phyloP scores from a whole-genome alignment of 371 early-diverging fungal species.

The Apophysomyces ossiformis region DNA sequence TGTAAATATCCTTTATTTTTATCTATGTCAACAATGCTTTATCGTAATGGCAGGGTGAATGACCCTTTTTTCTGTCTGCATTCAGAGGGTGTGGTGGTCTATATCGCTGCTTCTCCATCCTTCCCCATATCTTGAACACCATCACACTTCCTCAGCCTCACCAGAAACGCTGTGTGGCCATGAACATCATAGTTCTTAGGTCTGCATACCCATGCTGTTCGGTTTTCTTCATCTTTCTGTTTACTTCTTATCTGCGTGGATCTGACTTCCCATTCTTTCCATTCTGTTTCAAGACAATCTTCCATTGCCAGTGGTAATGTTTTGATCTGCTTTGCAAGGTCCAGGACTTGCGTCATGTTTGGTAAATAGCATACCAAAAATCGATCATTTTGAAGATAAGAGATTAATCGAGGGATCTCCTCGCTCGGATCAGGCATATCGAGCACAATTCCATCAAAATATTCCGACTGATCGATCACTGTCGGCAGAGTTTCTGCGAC shows the following conservation, averaged over 20 bases:
- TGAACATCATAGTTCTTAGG: constrained; percentile 61
- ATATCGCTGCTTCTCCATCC: no score
- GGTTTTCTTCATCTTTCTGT: constrained; percentile 20
- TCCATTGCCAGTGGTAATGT: constrained; percentile 61
- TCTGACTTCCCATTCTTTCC: constrained; percentile 77
- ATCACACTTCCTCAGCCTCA: constrained; percentile 57
- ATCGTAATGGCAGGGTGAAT: no score
- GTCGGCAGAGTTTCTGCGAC: constrained; percentile 37
- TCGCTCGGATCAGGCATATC: constrained; percentile 74
- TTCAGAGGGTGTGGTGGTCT: no score
- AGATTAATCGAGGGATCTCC: constrained; percentile 50
- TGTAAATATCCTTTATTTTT: no score
- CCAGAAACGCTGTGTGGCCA: constrained; percentile 70
- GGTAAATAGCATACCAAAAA: constrained; percentile 75
- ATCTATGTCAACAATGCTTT: no score
- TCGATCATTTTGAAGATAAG: constrained; percentile 64
- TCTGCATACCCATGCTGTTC: constrained; percentile 61
- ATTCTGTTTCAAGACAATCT: constrained; percentile 65
- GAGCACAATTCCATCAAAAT: constrained; percentile 70
- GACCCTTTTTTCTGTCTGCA: no score
- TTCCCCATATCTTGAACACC: constrained; percentile 15
- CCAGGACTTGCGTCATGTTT: constrained; percentile 77
- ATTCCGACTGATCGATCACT: constrained; percentile 14
- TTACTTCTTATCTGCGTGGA: constrained; percentile 63
- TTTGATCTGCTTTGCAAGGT: constrained; percentile 53